Evolutionary conservation across 2,329 filamentous ascomycete genomes (phyloP).

Genomic region (Dothideomycetidae sp.): DNA sequence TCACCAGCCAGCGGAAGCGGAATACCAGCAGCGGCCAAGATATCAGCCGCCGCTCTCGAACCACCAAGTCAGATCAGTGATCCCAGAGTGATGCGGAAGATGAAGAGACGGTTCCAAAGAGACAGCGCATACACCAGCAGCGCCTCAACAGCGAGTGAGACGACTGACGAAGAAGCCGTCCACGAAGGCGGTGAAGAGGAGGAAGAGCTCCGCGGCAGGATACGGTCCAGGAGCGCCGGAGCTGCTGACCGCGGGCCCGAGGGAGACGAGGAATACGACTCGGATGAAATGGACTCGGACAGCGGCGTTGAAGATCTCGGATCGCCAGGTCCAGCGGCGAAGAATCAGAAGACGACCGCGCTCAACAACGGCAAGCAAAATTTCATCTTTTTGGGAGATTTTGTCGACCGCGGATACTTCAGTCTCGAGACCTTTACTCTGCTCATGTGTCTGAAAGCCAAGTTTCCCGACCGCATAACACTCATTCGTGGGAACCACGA

Average conservation of each 20-base stretch:
- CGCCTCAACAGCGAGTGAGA: slow-evolving; percentile 28
- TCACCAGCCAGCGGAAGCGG: slow-evolving; percentile 5
- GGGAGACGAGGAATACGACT: slow-evolving; percentile 27
- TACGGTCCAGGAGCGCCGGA: slow-evolving; percentile 21
- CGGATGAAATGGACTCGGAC: slow-evolving; percentile 35
- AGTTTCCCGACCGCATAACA: slow-evolving; percentile 83
- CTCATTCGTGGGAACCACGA: slow-evolving; percentile 98
- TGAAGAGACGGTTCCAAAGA: slow-evolving; percentile 44
- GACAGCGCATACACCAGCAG: slow-evolving; percentile 40
- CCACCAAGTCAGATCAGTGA: slow-evolving; percentile 80
- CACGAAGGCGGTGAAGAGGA: slow-evolving; percentile 35
- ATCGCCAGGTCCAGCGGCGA: slow-evolving; percentile 21
- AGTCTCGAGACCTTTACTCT: slow-evolving; percentile 60
- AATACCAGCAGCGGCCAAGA: slow-evolving; percentile 41
- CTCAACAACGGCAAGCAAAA: slow-evolving; percentile 48
- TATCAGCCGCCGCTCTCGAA: slow-evolving; percentile 83
- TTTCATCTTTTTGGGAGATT: slow-evolving; percentile 60
- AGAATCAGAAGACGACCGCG: slow-evolving; percentile 24
- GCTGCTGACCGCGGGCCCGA: slow-evolving; percentile 17
- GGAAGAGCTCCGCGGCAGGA: slow-evolving; percentile 27
- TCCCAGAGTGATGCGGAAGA: slow-evolving; percentile 73
- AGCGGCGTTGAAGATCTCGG: slow-evolving; percentile 27
- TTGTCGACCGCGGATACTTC: slow-evolving; percentile 62
- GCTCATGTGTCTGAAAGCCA: slow-evolving; percentile 57
- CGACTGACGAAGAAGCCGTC: slow-evolving; percentile 27